Percentiles rank a stretch among this genome's conserved stretches.
These are phyloP conservation scores for Clonostachys rosea DNA, from an alignment of 2,329 filamentous ascomycete genomes.

Conservation along the genomic window DNA sequence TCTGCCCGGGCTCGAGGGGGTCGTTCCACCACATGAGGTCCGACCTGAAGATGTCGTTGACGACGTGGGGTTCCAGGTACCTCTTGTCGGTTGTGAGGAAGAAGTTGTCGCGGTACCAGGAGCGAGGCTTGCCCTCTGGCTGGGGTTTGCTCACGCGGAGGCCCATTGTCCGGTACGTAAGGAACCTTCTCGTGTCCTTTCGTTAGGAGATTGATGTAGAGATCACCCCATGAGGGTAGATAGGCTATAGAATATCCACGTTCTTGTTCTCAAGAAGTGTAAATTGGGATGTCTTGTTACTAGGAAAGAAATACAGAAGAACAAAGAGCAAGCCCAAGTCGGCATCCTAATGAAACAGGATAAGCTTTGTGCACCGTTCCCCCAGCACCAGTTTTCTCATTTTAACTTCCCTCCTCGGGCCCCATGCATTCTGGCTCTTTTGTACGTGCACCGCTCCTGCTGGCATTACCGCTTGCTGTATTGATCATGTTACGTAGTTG, in stretches of 20 bases:
- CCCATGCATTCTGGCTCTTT: too few species aligned
- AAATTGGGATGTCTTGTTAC: too few species aligned
- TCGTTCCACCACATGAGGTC: conserved; percentile 60
- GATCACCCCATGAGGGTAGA: too few species aligned
- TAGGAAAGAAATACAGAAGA: too few species aligned
- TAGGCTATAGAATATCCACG: not conserved
- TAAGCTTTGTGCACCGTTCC: too few species aligned
- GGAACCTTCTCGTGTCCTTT: conserved; percentile 2
- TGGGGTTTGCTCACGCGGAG: conserved; percentile 2
- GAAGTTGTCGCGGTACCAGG: conserved; percentile 50
- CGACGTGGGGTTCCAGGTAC: conserved; percentile 46
- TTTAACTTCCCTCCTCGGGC: too few species aligned
- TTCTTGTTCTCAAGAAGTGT: not conserved
- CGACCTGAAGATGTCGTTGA: conserved; percentile 51
- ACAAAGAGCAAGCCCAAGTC: not conserved
- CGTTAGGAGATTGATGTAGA: not conserved
- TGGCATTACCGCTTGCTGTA: too few species aligned
- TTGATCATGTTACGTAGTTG: too few species aligned
- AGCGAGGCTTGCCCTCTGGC: conserved; percentile 24
- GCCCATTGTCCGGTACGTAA: not conserved
- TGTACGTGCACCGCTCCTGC: too few species aligned
- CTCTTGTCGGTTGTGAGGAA: conserved; percentile 56
- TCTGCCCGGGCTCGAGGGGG: conserved; percentile 37
- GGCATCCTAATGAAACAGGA: not conserved
- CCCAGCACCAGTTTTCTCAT: too few species aligned